Evolutionary conservation across 306 rosid species (phyloP), one percentile per base, ranked within the genome.

Genomic region (Rosa chinensis): DNA sequence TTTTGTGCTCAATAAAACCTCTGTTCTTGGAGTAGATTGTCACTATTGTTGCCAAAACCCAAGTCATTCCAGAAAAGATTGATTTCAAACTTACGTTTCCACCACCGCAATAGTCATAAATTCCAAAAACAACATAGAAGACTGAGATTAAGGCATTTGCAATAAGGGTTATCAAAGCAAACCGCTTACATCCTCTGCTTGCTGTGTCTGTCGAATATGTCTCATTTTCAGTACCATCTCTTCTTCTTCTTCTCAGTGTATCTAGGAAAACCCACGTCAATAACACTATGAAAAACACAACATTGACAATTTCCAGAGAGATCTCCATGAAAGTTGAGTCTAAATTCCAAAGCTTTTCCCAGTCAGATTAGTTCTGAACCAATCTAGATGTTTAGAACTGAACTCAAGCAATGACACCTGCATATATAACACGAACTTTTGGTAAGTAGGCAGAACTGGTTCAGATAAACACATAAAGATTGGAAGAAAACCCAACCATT

Each of bases 21-120:
- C 78, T 78, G 58, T 66, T 85, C 77, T 76, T 45, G 14, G 92
- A 86, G 72, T 83, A 89, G 0, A 85, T 18, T 5, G 90, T 76
- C 70, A 89, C 86, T 1, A 75, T 4, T 6, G 95, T 80, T 6
- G 97, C 90, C 35, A 92, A 82, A 77, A 77, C 72, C 99, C 99
- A 92, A 1, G 92, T 89, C 5, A 88, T 28, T 79, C 86, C 74
- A 9, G 83, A 84, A 4, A 87, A 78, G 69, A 85, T 72, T 35
- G 80, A 70, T 68, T 75, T 75, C 53, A 48, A 78, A 20, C 63
- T 70, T 25, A 89, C 13, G n/a, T 59, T 73, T 76, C 82, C 76
- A 5, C 18, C n/a, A 39, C 14, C 77, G 74, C 66, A 75, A 45
- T 66, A 92, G 71, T 80, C 83, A 77, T 84, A 75, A 75, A 80